Evolutionary conservation across 805 yeast species (phyloP), one percentile per base, ranked within the genome.

Genomic region (Saccharomycopsis sp.): DNA sequence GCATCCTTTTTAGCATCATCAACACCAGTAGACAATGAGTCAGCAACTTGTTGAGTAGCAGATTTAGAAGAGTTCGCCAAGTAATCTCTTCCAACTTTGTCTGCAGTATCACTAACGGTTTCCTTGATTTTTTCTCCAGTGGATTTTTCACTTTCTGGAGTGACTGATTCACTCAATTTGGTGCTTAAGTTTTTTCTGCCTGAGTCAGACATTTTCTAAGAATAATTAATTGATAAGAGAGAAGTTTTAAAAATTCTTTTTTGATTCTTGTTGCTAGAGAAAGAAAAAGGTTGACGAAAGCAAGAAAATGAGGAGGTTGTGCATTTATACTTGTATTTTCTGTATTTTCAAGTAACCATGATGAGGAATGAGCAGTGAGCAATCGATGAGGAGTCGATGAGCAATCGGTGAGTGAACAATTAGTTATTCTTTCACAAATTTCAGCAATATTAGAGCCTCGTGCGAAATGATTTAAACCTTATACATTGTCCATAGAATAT

Each of bases 111-210:
- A 48, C 93, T 77, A 51, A 74, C 77, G 24, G 61, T 47, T 67
- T 87, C 95, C 71, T 82, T 81, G 54, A 79, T 80, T 67, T 82
- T 69, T 58, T 84, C 81, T 43, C 67, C 62, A 58, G 67, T 64
- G 31, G 79, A 56, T 69, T 87, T 87, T 64, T 81, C 74, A 47
- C 74, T 64, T 52, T 86, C 81, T 53, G 95, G 95, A 54, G 74
- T 82, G 35, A 81, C 49, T 35, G 74, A 58, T 71, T 86, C 95
- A 43, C 72, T 47, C 55, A 75, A 66, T 66, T 85, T 84, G 62
- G 81, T 82, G 53, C 79, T 55, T 60, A 86, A 72, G 61, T 75
- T 67, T 70, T 87, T 86, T 81, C 95, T 83, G 58, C 83, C 85
- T 51, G 72, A 21, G 47, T 50, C 51, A n/a, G 53, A 50, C 53